Conservation (phyloP, 78 protist species). For the Guillardia theta region DNA sequence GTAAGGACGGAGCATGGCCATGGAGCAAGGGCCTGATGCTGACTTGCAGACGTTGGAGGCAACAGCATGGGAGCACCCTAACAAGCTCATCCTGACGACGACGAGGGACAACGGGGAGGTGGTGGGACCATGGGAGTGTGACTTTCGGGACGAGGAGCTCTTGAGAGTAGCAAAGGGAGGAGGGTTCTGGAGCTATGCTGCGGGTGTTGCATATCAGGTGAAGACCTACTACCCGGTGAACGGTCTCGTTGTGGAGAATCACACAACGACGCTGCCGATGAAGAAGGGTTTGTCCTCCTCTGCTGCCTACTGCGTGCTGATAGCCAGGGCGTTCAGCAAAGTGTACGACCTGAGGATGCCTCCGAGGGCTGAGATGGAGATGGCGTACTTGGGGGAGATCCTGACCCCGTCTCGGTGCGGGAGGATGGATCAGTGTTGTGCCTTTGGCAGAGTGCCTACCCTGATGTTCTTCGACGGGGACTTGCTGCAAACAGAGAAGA, state of each 20-base stretch:
- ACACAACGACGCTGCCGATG: background rate
- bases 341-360: background rate
- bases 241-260: background rate
- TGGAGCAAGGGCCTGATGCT: too few relatives aligned
- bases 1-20: too few relatives aligned
- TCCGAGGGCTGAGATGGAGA: conserved; percentile 24
- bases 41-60: background rate
- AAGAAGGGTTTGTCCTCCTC: conserved; percentile 21
- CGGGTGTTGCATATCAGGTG: conserved; percentile 32
- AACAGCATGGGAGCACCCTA: background rate
- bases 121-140: background rate
- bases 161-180: background rate
- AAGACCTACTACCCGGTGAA: background rate
- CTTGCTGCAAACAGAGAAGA: background rate
- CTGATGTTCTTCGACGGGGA: conserved; percentile 3
- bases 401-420: conserved; percentile 41
- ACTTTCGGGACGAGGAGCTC: background rate
- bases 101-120: background rate
- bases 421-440: conserved; percentile 32
- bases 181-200: background rate
- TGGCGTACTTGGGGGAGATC: background rate
- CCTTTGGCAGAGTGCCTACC: background rate
- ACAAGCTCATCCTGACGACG: background rate
- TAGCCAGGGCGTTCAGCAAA: background rate
- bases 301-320: background rate